phyloP scores from a whole-genome alignment of 225 moss, liverwort and hornwort genomes.

The Marchantia paleacea region DNA sequence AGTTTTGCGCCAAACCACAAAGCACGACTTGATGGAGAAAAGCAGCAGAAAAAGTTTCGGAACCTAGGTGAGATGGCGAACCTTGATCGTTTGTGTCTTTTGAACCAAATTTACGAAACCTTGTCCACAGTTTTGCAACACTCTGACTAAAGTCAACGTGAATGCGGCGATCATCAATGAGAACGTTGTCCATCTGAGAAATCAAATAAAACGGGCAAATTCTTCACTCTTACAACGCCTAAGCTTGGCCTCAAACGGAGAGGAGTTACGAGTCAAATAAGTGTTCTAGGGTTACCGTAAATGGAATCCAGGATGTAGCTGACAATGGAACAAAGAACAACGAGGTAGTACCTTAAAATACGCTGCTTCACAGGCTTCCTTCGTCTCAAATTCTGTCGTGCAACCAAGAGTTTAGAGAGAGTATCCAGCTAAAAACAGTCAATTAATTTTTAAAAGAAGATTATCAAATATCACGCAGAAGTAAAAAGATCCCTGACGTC shows the following conservation, averaged over 20 bases:
- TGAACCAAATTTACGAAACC: slow-evolving; percentile 81
- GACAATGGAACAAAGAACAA: background rate
- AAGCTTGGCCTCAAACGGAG: background rate
- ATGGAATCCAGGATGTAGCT: background rate
- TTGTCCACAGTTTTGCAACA: slow-evolving; percentile 89
- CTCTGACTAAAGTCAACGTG: slow-evolving; percentile 99
- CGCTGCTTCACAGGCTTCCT: slow-evolving; percentile 88
- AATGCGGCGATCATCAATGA: slow-evolving; percentile 97
- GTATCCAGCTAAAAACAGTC: no score
- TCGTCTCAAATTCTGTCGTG: slow-evolving; percentile 78
- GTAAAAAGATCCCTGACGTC: no score
- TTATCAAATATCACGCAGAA: no score
- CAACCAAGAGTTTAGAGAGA: slow-evolving; percentile 16
- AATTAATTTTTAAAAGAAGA: no score
- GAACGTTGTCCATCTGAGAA: slow-evolving; percentile 91
- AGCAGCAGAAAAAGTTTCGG: background rate
- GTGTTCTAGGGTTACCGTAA: background rate
- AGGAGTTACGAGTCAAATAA: background rate
- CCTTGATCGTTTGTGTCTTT: slow-evolving; percentile 65
- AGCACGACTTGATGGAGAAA: background rate
- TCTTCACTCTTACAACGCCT: background rate
- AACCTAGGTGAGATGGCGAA: slow-evolving; percentile 24
- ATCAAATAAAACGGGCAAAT: background rate
- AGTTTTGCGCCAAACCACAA: background rate
- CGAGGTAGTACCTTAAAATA: slow-evolving; percentile 66